Evolutionary conservation across 2,329 filamentous ascomycete species (phyloP).

Genomic region (Orbilia oligospora): DNA sequence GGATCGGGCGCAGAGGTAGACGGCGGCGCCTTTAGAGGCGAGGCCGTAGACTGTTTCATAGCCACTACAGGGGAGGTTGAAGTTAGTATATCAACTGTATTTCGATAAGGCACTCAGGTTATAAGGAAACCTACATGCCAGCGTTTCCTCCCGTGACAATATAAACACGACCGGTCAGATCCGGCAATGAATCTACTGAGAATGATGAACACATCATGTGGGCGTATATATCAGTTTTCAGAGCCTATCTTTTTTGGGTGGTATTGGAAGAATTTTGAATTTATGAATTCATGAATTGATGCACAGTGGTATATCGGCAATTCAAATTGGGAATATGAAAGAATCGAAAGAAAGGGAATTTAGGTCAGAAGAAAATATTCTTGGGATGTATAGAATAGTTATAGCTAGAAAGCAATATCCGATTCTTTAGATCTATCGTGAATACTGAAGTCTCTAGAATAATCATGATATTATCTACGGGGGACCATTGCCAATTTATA

Average conservation of each 20-base stretch:
- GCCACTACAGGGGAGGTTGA: slow-evolving; percentile 40
- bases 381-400: no score
- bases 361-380: no score
- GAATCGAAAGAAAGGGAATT: no score
- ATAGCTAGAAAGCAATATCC: no score
- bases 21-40: slow-evolving; percentile 66
- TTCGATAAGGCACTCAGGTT: background rate
- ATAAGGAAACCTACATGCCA: slow-evolving; percentile 50
- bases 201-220: slow-evolving; percentile 31
- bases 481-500: slow-evolving; percentile 7
- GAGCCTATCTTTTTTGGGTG: no score
- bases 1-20: slow-evolving; percentile 69
- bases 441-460: background rate
- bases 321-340: no score
- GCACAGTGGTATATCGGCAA: no score
- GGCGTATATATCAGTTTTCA: background rate
- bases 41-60: slow-evolving; percentile 60
- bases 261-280: no score
- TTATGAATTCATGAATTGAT: no score
- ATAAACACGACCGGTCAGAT: slow-evolving; percentile 57
- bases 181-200: slow-evolving; percentile 28
- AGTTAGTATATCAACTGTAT: background rate
- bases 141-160: slow-evolving; percentile 62
- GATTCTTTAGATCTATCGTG: no score
- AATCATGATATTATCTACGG: background rate